Base-by-base conservation (phyloP, 2,329 filamentous ascomycete species). In the Fusarium dimerum region DNA sequence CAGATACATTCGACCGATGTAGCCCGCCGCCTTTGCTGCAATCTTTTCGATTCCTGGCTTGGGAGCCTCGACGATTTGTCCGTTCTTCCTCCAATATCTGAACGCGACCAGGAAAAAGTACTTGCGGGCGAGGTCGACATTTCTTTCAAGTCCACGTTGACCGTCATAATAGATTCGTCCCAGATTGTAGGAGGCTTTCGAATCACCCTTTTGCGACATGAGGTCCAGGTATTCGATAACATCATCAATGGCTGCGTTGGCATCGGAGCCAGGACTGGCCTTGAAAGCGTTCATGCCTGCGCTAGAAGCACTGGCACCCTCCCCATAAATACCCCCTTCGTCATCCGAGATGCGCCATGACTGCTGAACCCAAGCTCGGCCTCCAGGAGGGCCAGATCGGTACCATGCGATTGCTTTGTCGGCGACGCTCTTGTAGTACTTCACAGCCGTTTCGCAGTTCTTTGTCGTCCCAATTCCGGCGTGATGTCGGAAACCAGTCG, bases 221-320 rank as follows among this genome's bases (percentile, higher is more conserved):
- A 96, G 79, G 64, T 96, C 90, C 60, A 96, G 78, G 63, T 96
- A 99, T 68, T 99, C 94, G 53, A 99, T 85, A 15, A 97, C 89
- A 70, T 99, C 93, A 63, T 96, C 92, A 52, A 97, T 84, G 15
- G 90, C 89, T 1, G 92, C 91, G 64, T 96, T 88, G 1, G 88
- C 84, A 66, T 94, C 89, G 3, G 90, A 90, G 59, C 88, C 87
- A 2, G 86, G 81, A 50, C 85, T 85, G 17, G 86, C 84, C 57
- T 86, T 86, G 64, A 87, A 82, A 5, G 92, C 91, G 67, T 96
- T 92, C 51, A 83, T 80, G 5, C 94, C 94, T 0, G 94, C 88
- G 67, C 92, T 97, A 20, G 88, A 87, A 39, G 88, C 90, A 68
- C 93, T 97, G 12, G 94, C 94, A 4, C 94, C 95, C 72, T 96